Evolutionary conservation across 495 filamentous ascomycete species (phyloP), one percentile per base, ranked within the genome.

Genomic region (Talaromyces proteolyticus): DNA sequence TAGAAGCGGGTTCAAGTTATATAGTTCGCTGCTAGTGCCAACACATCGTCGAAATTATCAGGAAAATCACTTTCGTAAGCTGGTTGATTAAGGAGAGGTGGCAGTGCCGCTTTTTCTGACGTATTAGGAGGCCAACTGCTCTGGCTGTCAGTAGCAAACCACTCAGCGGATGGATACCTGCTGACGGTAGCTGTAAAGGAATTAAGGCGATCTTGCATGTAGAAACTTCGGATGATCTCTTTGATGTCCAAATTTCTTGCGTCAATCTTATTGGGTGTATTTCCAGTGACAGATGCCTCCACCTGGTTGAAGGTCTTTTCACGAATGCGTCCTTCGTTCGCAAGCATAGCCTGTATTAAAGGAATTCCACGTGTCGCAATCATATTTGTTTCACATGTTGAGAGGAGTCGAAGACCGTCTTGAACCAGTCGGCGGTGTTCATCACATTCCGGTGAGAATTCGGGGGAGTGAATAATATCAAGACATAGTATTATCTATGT

Each of bases 381-480:
- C 56, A 67, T 67, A 22, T 65, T 65, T 4, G 58, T 57, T 25
- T 58, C 55, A 25, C 60, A 62, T 17, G 44, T 41, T 2, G 53
- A 53, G 3, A 68, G 52, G 14, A 67, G 58, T 6, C 53, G 58
- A 20, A 68, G 57, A 1, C 59, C 66, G 21, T 68, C 65, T 24
- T 61, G 45, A 5, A 67, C 55, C 14, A 70, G 54, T 42, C 57
- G 58, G 34, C 60, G 61, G 43, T 74, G 57, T 36, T 72, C 62
- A 1, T 51, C 46, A 10, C 54, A 52, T 53, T 72, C 66, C 6
- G 50, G 54, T n/a, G 69, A 61, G 39, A 54, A 44, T 4, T 47
- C 54, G 8, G 59, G 50, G 10, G 63, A 60, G 52, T 72, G 63
- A 26, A 71, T 67, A 12, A 72, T 59, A 47, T 74, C 71, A 11